Conservation (phyloP, 805 yeast genomes). For the Diddensiella transvaalensis region DNA sequence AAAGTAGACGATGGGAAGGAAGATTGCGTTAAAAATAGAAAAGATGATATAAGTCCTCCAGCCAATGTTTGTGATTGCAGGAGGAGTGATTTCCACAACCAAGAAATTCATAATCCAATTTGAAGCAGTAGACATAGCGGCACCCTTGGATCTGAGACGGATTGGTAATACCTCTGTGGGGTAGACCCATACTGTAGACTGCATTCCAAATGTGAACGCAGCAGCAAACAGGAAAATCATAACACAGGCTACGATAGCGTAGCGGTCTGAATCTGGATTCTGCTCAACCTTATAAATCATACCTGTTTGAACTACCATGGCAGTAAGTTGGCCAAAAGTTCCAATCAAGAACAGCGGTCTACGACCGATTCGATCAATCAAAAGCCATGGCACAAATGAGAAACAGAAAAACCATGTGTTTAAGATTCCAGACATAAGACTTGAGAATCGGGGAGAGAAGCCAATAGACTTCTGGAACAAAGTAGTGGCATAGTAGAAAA, state of each 20-base stretch:
- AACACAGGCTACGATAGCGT: slow-evolving; percentile 42
- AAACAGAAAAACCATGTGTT: slow-evolving; percentile 14
- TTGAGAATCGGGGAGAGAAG: slow-evolving; percentile 9
- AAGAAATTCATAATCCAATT: slow-evolving; percentile 88
- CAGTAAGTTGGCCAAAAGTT: slow-evolving; percentile 9
- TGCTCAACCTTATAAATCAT: slow-evolving; percentile 15
- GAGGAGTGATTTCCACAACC: slow-evolving; percentile 86
- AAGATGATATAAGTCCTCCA: slow-evolving; percentile 81
- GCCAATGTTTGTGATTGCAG: slow-evolving; percentile 63
- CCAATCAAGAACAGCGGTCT: slow-evolving; percentile 9
- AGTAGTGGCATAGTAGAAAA: slow-evolving; percentile 14
- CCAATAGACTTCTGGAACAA: slow-evolving; percentile 16
- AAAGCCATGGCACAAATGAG: slow-evolving; percentile 14
- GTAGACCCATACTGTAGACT: slow-evolving; percentile 84
- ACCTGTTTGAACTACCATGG: slow-evolving; percentile 11
- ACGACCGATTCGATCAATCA: slow-evolving; percentile 11
- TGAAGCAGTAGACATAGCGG: slow-evolving; percentile 80
- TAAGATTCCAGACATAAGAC: slow-evolving; percentile 11
- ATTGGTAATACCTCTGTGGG: slow-evolving; percentile 82
- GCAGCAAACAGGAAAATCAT: slow-evolving; percentile 71
- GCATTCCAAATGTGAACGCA: slow-evolving; percentile 80
- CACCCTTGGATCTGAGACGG: slow-evolving; percentile 78
- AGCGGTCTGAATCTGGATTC: slow-evolving; percentile 1
- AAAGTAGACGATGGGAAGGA: slow-evolving; percentile 64
- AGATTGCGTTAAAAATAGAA: slow-evolving; percentile 62